These are phyloP conservation scores for Panicum virgatum DNA, from an alignment of 202 grass and related monocot genomes.

Conservation along the genomic window DNA sequence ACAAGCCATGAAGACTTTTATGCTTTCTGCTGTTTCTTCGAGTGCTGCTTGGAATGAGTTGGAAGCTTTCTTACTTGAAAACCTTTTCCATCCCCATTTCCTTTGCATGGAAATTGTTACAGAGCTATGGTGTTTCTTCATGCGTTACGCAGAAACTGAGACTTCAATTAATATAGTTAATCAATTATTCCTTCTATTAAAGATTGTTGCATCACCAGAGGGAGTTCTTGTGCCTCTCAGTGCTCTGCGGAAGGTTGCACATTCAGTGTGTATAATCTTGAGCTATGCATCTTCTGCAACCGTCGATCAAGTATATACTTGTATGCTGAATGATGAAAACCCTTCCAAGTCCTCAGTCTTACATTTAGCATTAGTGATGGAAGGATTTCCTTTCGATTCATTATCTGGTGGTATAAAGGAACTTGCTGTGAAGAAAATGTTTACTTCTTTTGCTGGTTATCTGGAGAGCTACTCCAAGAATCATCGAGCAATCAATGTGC, in stretches of 20 bases:
- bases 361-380: constrained; percentile 68
- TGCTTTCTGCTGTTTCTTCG: constrained; percentile 64
- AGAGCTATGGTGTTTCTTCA: constrained; percentile 83
- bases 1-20: constrained; percentile 78
- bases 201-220: constrained; percentile 55
- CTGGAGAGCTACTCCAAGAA: constrained; percentile 63
- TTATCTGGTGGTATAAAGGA: constrained; percentile 61
- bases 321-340: constrained; percentile 50
- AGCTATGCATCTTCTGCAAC: constrained; percentile 60
- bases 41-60: constrained; percentile 65
- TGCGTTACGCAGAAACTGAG: constrained; percentile 64
- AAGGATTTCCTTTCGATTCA: constrained; percentile 84
- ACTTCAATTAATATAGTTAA: constrained; percentile 64
- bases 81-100: constrained; percentile 81
- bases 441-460: constrained; percentile 61
- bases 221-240: constrained; percentile 44
- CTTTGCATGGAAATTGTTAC: constrained; percentile 76
- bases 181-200: constrained; percentile 58
- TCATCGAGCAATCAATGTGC: constrained; percentile 36
- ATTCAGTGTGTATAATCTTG: constrained; percentile 59
- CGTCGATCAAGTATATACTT: constrained; percentile 67
- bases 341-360: constrained; percentile 50
- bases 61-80: constrained; percentile 72
- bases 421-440: constrained; percentile 61
- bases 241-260: constrained; percentile 64